These are phyloP conservation scores for Bruguiera sexangula DNA, from an alignment of 345 rosid genomes.

Conservation along the genomic window DNA sequence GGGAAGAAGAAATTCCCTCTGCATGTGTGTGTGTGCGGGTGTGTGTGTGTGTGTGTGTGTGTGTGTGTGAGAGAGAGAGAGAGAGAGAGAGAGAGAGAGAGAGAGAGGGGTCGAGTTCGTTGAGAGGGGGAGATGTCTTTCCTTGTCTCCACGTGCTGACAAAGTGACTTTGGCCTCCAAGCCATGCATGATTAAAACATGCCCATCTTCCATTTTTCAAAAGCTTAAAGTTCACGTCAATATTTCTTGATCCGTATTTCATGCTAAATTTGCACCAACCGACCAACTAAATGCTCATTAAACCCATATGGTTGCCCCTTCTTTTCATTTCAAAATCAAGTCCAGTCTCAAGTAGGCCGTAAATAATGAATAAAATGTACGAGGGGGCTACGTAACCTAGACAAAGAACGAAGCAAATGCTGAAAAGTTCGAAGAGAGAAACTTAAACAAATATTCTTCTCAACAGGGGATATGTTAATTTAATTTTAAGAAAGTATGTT, in stretches of 20 bases:
- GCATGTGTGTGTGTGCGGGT: conserved; percentile 17
- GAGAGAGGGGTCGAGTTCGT: conserved; percentile 15
- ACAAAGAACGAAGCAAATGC: neutral
- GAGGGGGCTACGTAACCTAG: too few species aligned
- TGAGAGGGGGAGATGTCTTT: conserved; percentile 25
- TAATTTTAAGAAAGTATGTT: conserved; percentile 23
- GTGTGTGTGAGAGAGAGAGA: neutral
- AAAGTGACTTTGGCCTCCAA: conserved; percentile 30
- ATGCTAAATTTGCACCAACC: conserved; percentile 8
- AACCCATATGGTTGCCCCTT: neutral
- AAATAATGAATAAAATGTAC: too few species aligned
- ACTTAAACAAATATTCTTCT: conserved; percentile 5
- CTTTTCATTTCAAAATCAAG: neutral
- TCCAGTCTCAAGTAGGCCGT: too few species aligned
- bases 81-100: conserved; percentile 13
- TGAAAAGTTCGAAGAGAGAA: neutral
- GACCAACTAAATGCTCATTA: neutral
- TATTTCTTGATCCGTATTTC: conserved; percentile 18
- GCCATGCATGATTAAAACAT: conserved; percentile 44
- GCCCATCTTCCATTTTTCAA: conserved; percentile 19
- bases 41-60: neutral
- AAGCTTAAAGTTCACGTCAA: conserved; percentile 23
- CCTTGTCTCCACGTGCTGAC: conserved; percentile 51
- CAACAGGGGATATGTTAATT: neutral
- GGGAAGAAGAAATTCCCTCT: conserved; percentile 15